Conservation (phyloP, 495 filamentous ascomycete genomes). For the Cercophora newfieldiana region DNA sequence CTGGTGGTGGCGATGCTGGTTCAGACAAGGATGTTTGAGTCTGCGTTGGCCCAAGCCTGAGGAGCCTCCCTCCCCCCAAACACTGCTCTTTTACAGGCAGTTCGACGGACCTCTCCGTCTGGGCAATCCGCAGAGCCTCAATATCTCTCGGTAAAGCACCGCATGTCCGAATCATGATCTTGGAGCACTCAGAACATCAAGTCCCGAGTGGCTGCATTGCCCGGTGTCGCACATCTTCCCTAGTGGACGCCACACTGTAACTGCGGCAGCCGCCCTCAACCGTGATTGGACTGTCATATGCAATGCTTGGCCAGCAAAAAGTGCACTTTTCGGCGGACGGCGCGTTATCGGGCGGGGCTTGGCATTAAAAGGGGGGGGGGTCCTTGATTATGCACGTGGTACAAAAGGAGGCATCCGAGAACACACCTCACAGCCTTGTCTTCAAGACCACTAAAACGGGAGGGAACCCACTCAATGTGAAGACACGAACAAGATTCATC, state of each 20-base stretch:
- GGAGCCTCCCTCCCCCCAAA: not conserved
- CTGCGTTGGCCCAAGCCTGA: not conserved
- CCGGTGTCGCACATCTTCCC: not conserved
- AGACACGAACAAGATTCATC: not conserved
- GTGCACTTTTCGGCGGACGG: not conserved
- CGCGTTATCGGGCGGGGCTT: not conserved
- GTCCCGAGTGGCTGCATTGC: not conserved
- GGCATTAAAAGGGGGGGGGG: not conserved
- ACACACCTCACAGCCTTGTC: slow-evolving; percentile 1
- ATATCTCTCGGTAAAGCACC: not conserved
- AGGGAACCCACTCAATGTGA: not conserved
- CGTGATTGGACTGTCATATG: not conserved
- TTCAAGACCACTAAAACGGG: not conserved
- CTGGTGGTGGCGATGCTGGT: not conserved
- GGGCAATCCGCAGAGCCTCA: slow-evolving; percentile 1
- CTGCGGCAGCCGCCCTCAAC: not conserved
- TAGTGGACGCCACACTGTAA: not conserved
- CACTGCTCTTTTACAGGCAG: not conserved
- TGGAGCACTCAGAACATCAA: not conserved
- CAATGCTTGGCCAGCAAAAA: not conserved
- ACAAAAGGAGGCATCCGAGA: not conserved
- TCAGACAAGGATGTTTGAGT: not conserved
- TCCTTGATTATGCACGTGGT: too few relatives aligned
- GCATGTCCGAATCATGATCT: not conserved
- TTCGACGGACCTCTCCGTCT: not conserved